These are phyloP conservation scores for Euphrasia confusa DNA, from an alignment of 257 asterid species.

Conservation along the genomic window DNA sequence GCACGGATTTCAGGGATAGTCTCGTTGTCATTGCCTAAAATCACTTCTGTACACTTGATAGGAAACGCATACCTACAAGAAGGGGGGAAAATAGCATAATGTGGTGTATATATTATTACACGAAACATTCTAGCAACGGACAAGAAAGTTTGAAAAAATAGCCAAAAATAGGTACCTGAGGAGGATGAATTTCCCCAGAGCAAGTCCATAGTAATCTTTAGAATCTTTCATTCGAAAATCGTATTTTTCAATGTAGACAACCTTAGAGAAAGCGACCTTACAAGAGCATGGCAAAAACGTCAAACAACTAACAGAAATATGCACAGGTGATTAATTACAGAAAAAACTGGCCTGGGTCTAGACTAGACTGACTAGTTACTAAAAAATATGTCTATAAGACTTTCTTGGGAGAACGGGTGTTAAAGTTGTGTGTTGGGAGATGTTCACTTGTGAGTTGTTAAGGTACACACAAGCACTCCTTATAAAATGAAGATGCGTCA, in stretches of 20 bases:
- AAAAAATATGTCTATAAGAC: too few species aligned
- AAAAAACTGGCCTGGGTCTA: too few species aligned
- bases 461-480: conserved; percentile 35
- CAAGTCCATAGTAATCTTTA: conserved; percentile 96
- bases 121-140: not conserved
- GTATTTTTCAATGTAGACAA: conserved; percentile 71
- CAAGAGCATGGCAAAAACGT: conserved; percentile 17
- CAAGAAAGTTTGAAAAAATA: not conserved
- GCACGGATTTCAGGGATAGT: conserved; percentile 70
- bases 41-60: conserved; percentile 77
- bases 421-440: too few species aligned
- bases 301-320: conserved; percentile 20
- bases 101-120: conserved; percentile 7
- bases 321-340: not conserved
- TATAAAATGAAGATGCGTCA: conserved; percentile 56
- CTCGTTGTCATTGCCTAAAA: conserved; percentile 54
- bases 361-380: too few species aligned
- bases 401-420: too few species aligned
- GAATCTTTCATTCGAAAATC: conserved; percentile 88
- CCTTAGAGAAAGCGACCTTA: conserved; percentile 84
- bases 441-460: not conserved
- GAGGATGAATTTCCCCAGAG: conserved; percentile 88
- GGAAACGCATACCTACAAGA: conserved; percentile 80
- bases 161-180: conserved; percentile 49
- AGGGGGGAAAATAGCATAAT: conserved; percentile 8